Base-by-base conservation (phyloP, 257 asterid species). In the Ilex asprella region DNA sequence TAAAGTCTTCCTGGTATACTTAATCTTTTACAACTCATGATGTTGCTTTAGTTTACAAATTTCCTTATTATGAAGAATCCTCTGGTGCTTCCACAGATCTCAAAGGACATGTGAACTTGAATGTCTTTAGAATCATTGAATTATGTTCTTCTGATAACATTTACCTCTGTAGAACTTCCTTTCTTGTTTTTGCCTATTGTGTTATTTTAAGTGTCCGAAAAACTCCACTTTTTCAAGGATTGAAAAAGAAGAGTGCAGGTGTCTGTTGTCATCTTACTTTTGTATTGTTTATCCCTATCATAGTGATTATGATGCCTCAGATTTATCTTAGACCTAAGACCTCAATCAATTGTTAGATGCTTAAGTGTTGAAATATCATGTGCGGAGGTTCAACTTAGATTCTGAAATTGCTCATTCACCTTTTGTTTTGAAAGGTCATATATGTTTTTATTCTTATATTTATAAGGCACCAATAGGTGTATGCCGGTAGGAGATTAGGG, bases 1-100 rank as follows among this genome's bases (percentile, higher is more conserved):
- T 73, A 74, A 82, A 68, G 62, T 46, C 71, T 73, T 73, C 81
- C 62, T 78, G 98, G 98, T 91, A 84, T 63, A 41, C 61, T 31
- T 52, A 57, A 43, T 62, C 2, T 3, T 53, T 53, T 53, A n/a
- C 15, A 7, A 46, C 52, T 10, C 16, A 73, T 69, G 54, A 60
- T 56, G 60, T 49, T 21, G 27, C 27, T 43, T 53, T 2, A 10
- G 10, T 21, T 0, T 2, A 6, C 15, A 14, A 7, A 21, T 21
- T 14, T 15, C 5, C 57, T 15, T 53, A 15, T 15, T 2, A 15
- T 29, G 0, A 53, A 53, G 30, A 3, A 14, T 53, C 10, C 15
- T 53, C 3, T 53, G 0, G 30, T 53, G 27, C 55, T 53, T 53
- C 30, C 30, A 5, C 16, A 49, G 1, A 6, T 11, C 54, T 12